phyloP scores from a whole-genome alignment of 2,329 filamentous ascomycete species.

The Thelonectria discophora region DNA sequence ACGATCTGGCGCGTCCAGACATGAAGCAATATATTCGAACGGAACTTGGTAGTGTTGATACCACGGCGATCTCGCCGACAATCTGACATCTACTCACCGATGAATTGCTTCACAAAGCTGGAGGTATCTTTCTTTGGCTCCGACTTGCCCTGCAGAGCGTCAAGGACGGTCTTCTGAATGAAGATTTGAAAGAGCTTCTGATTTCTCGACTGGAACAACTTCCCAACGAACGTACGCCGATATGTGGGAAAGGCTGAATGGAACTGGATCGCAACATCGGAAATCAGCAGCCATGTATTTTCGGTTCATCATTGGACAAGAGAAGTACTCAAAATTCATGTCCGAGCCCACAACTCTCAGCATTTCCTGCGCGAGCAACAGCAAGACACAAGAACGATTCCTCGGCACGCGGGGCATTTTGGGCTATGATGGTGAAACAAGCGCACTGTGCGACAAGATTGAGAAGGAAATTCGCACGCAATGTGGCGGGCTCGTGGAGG shows the following conservation, averaged over 20 bases:
- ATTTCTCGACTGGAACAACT: conserved; percentile 2
- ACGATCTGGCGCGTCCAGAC: conserved; percentile 9
- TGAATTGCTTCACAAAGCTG: neutral
- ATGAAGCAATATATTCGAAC: neutral
- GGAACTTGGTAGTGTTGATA: neutral
- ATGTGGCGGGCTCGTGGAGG: neutral
- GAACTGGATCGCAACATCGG: conserved; percentile 6
- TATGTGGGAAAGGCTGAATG: conserved; percentile 19
- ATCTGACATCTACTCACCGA: neutral
- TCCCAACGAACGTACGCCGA: conserved; percentile 6
- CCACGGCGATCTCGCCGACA: neutral
- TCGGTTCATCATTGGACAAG: neutral
- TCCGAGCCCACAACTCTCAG: neutral
- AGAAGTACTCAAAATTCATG: neutral
- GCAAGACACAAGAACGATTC: neutral
- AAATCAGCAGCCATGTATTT: conserved; percentile 11
- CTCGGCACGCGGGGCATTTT: neutral
- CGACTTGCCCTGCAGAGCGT: conserved; percentile 1
- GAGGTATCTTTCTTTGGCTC: conserved; percentile 3
- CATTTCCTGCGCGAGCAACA: neutral
- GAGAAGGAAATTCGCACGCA: neutral
- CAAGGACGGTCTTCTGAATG: conserved; percentile 7
- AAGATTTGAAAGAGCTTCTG: neutral
- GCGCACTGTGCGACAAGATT: neutral
- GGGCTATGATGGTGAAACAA: neutral